Evolutionary conservation across 2,329 filamentous ascomycete species (phyloP), one percentile per base, ranked within the genome.

Genomic region (Colletotrichum liaoningense): DNA sequence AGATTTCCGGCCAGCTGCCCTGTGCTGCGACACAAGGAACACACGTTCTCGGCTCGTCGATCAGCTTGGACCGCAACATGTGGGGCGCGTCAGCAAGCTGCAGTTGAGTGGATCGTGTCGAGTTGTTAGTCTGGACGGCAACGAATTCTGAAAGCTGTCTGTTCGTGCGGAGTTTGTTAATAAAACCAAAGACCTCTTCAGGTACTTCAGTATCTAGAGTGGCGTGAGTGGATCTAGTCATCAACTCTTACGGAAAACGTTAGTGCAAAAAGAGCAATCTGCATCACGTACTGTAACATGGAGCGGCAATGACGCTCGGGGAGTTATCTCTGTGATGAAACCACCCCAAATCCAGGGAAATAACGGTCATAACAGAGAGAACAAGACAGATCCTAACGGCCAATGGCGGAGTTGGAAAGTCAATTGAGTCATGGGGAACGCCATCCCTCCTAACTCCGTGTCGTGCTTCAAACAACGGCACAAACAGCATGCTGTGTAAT

Each of bases 51-150:
- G 52, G 52, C 42, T 24, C 24, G 54, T 28, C 52, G 54, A 55
- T 63, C 52, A 35, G 49, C n/a, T 38, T 59, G 42, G 42, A 22
- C 42, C 19, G 7, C 42, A 49, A 11, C 42, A 49, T 49, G 70
- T 68, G 66, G 59, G 60, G 22, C 66, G 22, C 35, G 66, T 73
- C 60, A 73, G 70, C 60, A 26, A 60, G 70, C 24, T 70, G 67
- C 70, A 73, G 54, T 19, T 5, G 12, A 22, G 67, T 56, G 66
- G 70, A 26, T 46, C 52, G 3, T 12, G 30, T 64, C 11, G 38
- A 7, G 46, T 24, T 64, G 14, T 33, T 69, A 60, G 55, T 58
- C 60, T 65, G 59, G 24, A 62, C 59, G 24, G 38, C 70, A 55
- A 24, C 22, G 16, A 9, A 16, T 42, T 4, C 52, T 54, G 3